Evolutionary conservation across 805 yeast genomes (phyloP).

Genomic region (Saturnispora saitoi): DNA sequence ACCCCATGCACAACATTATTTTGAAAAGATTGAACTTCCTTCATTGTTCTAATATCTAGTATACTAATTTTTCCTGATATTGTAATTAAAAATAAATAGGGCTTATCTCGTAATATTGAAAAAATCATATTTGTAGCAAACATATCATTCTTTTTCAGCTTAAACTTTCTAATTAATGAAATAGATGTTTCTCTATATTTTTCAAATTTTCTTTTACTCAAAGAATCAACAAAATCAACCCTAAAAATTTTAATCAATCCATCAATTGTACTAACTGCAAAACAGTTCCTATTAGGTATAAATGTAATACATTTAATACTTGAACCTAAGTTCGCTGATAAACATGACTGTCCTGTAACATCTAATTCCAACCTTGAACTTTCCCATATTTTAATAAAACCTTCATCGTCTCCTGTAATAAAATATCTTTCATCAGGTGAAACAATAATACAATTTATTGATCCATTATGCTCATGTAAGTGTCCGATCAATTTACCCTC

Average conservation of each 20-base stretch:
- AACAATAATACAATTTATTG: conserved; percentile 49
- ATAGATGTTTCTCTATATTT: conserved; percentile 15
- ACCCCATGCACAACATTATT: conserved; percentile 61
- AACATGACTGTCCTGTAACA: conserved; percentile 40
- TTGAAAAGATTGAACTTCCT: conserved; percentile 32
- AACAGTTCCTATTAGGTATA: conserved; percentile 45
- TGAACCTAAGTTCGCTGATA: conserved; percentile 40
- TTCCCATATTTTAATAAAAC: conserved; percentile 75
- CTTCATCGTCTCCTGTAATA: conserved; percentile 71
- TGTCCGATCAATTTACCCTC: conserved; percentile 41
- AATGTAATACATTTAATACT: conserved; percentile 43
- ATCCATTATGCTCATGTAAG: conserved; percentile 50
- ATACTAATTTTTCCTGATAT: conserved; percentile 42
- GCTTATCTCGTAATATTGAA: conserved; percentile 31
- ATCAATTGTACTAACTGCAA: conserved; percentile 46
- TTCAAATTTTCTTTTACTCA: conserved; percentile 3
- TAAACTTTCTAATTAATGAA: conserved; percentile 33
- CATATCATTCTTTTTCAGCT: conserved; percentile 28
- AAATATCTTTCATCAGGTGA: conserved; percentile 59
- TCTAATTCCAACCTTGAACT: conserved; percentile 53
- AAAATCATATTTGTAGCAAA: conserved; percentile 39
- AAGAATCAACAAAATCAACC: conserved; percentile 25
- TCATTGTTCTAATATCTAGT: conserved; percentile 54
- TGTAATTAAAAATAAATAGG: conserved; percentile 43
- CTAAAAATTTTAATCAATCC: conserved; percentile 38